A percentile compares a stretch with the other conserved stretches of the same genome.
Evolutionary conservation across 441 rosid species (phyloP).

Genomic region (Geranium incanum): DNA sequence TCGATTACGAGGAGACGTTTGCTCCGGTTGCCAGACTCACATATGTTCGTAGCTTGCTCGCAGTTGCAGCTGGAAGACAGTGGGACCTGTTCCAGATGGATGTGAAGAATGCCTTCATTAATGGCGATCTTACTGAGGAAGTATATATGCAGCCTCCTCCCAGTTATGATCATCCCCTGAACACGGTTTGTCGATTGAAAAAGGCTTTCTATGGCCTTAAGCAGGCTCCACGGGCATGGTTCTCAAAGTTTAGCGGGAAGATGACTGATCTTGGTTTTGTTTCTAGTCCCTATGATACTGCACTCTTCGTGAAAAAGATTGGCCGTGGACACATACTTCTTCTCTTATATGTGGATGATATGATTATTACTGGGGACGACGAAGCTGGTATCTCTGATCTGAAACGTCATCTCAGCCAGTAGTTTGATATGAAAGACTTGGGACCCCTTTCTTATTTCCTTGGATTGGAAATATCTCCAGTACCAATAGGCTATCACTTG

Average conservation of each 20-base stretch:
- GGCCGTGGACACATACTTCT: too few relatives aligned
- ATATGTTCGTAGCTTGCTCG: neutral
- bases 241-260: neutral
- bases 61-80: neutral
- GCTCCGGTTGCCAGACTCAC: neutral
- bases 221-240: neutral
- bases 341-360: too few relatives aligned
- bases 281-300: too few relatives aligned
- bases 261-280: too few relatives aligned
- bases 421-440: too few relatives aligned
- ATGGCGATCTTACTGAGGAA: neutral
- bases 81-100: neutral
- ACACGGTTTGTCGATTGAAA: neutral
- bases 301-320: too few relatives aligned
- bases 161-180: neutral
- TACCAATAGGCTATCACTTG: too few relatives aligned
- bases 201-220: neutral
- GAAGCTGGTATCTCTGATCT: too few relatives aligned
- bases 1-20: neutral
- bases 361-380: too few relatives aligned
- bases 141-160: neutral
- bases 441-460: too few relatives aligned
- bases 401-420: too few relatives aligned
- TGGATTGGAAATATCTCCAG: too few relatives aligned
- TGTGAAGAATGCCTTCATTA: neutral